Conservation (phyloP, 495 filamentous ascomycete genomes). For the Hypoxylon intermedium region DNA sequence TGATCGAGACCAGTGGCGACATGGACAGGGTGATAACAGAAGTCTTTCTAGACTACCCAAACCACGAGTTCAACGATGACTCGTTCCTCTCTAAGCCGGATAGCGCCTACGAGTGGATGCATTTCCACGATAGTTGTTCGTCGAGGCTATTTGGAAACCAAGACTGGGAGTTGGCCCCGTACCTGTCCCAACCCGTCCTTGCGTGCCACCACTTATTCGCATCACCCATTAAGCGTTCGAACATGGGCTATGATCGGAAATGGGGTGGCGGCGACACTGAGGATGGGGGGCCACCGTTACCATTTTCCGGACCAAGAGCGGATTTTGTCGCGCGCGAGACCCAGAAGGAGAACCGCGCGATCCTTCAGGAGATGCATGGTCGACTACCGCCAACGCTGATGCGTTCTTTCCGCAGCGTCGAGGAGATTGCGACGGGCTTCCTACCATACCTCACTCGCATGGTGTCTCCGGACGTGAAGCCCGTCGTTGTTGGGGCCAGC, state of each 20-base stretch:
- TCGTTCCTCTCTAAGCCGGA: constrained; percentile 87
- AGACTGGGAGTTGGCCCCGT: constrained; percentile 87
- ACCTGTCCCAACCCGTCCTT: constrained; percentile 82
- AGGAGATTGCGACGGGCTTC: constrained; percentile 79
- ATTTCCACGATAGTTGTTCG: constrained; percentile 87
- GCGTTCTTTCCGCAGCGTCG: constrained; percentile 76
- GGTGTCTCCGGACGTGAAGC: constrained; percentile 87
- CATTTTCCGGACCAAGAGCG: constrained; percentile 81
- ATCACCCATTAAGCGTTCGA: constrained; percentile 57
- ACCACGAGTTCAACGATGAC: constrained; percentile 90
- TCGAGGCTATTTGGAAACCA: constrained; percentile 74
- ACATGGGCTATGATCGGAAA: constrained; percentile 45
- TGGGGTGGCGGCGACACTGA: constrained; percentile 55
- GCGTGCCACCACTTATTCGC: constrained; percentile 95
- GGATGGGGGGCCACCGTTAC: constrained; percentile 64
- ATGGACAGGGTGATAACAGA: constrained; percentile 82
- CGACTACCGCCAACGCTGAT: constrained; percentile 67
- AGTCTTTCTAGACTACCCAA: constrained; percentile 82
- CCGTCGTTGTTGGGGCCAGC: constrained; percentile 82
- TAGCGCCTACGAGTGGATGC: constrained; percentile 88
- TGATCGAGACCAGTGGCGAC: constrained; percentile 89
- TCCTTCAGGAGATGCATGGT: constrained; percentile 59
- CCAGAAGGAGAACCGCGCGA: constrained; percentile 67
- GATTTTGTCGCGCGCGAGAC: constrained; percentile 80
- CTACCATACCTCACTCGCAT: constrained; percentile 83